Conservation (phyloP, 108 stramenopile genomes). For the Epithemia pelagica region DNA sequence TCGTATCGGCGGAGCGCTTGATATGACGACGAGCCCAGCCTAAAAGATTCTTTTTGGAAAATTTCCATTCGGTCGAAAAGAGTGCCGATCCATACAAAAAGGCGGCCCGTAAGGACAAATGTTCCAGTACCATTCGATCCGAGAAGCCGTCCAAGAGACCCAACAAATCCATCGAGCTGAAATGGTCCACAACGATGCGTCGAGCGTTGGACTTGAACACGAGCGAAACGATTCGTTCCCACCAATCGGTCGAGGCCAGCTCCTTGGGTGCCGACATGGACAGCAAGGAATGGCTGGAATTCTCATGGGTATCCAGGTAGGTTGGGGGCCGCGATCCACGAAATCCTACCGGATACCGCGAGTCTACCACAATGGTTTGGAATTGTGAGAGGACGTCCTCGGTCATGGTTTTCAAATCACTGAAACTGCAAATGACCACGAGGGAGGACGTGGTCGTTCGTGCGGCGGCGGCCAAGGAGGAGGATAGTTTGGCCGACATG, state of each 20-base stretch:
- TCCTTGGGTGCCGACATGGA: not conserved
- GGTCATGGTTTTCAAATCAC: conserved; percentile 20
- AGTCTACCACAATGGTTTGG: conserved; percentile 26
- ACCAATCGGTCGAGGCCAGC: conserved; percentile 22
- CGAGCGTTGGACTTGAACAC: not conserved
- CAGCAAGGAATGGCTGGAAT: not conserved
- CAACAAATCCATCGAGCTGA: conserved; percentile 9
- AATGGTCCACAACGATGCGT: conserved; percentile 23
- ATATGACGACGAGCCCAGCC: conserved; percentile 7
- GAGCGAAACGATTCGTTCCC: conserved; percentile 19
- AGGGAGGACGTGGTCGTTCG: conserved; percentile 19
- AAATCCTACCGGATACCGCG: conserved; percentile 21
- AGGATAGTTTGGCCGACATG: conserved; percentile 2
- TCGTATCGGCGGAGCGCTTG: not conserved
- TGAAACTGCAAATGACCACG: conserved; percentile 57
- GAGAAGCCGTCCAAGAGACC: conserved; percentile 7
- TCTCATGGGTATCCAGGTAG: conserved; percentile 2
- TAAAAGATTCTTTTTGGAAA: conserved; percentile 1
- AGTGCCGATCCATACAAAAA: conserved; percentile 2
- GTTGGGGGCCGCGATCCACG: conserved; percentile 5
- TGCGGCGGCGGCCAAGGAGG: not conserved
- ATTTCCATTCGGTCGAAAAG: not conserved
- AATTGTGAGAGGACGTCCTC: conserved; percentile 7
- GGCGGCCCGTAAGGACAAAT: conserved; percentile 27
- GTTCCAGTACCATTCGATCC: conserved; percentile 18